Base-by-base conservation (phyloP, 23 red algal species). In the Gracilaria vermiculophylla region DNA sequence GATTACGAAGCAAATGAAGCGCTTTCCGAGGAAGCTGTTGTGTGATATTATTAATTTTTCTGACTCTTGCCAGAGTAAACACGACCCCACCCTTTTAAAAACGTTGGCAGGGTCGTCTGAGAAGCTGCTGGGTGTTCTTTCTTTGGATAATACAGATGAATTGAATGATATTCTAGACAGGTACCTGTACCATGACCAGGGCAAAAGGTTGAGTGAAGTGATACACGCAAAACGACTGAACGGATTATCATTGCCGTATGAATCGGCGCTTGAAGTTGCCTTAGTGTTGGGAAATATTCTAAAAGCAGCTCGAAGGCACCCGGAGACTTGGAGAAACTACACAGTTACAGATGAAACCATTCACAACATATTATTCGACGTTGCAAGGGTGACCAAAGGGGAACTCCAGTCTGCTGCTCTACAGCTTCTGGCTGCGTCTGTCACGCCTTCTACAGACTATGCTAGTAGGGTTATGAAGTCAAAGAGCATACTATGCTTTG, bases 41-140 rank as follows among this genome's bases (percentile, higher is more conserved):
- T 88, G 70, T 42, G 84, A 77, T 70, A 78, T 88, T 34, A 88
- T 88, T 21, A 88, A 88, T 36, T 48, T 64, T 45, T 65, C 69
- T 60, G 84, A 88, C 47, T 77, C 84, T 15, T 40, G 50, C 41
- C 53, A 62, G 15, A 50, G 54, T 52, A 31, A 32, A 45, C 69
- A 88, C 25, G 72, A 78, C 24, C 36, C 48, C 12, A 27, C 84
- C 0, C 66, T 78, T 27, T 23, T 78, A 10, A 66, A 62, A 50
- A 44, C 41, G 42, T 32, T 33, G 48, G 25, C 37, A 20, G 43
- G 45, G 21, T 79, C 76, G 55, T 41, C 84, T n/a, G 84, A 65
- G 53, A 55, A 70, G 53, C 13, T 88, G 37, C 24, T 88, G 12
- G 77, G 41, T 58, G 53, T 53, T 24, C 84, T 88, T 12, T 76